Percentiles rank a stretch among this genome's conserved stretches.
phyloP scores from a whole-genome alignment of 768 basidiomycete genomes.

The Gymnopilus dilepis region DNA sequence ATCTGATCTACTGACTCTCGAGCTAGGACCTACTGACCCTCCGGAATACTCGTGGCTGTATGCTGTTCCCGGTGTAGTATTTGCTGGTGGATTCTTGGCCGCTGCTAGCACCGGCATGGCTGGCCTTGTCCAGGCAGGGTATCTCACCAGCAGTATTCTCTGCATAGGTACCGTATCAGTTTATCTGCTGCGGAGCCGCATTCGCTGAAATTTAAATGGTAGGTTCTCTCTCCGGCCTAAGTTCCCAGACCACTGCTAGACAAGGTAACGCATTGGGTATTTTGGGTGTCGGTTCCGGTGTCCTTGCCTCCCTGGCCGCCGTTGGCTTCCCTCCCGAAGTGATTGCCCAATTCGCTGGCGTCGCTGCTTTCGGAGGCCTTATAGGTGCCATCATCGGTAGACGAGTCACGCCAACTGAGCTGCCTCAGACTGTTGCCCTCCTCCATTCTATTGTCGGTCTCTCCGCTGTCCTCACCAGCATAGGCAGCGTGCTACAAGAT shows the following conservation, averaged over 20 bases:
- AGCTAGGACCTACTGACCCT: constrained; percentile 76
- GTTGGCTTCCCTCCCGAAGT: constrained; percentile 82
- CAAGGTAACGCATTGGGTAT: constrained; percentile 91
- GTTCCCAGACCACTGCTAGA: constrained; percentile 81
- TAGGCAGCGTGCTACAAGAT: constrained; percentile 80
- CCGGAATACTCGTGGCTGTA: constrained; percentile 90
- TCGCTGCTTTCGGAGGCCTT: constrained; percentile 75
- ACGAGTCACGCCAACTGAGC: constrained; percentile 85
- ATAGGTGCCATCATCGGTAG: constrained; percentile 78
- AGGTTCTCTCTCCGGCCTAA: constrained; percentile 82
- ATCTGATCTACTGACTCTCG: constrained; percentile 7
- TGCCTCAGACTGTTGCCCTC: constrained; percentile 81
- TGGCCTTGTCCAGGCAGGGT: constrained; percentile 88
- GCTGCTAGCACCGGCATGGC: constrained; percentile 86
- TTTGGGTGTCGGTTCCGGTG: constrained; percentile 82
- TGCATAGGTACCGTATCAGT: constrained; percentile 66
- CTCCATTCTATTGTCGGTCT: constrained; percentile 90
- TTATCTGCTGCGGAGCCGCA: neutral
- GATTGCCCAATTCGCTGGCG: constrained; percentile 77
- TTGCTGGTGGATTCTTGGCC: constrained; percentile 81
- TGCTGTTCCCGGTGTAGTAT: constrained; percentile 77
- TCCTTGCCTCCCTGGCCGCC: constrained; percentile 79
- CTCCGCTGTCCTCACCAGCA: constrained; percentile 86
- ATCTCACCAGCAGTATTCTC: constrained; percentile 82
- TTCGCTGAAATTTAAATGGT: constrained; percentile 5